Percentiles rank a stretch among this genome's conserved stretches.
phyloP scores from a whole-genome alignment of 371 early-diverging fungal genomes.

The Mortierella sp. region DNA sequence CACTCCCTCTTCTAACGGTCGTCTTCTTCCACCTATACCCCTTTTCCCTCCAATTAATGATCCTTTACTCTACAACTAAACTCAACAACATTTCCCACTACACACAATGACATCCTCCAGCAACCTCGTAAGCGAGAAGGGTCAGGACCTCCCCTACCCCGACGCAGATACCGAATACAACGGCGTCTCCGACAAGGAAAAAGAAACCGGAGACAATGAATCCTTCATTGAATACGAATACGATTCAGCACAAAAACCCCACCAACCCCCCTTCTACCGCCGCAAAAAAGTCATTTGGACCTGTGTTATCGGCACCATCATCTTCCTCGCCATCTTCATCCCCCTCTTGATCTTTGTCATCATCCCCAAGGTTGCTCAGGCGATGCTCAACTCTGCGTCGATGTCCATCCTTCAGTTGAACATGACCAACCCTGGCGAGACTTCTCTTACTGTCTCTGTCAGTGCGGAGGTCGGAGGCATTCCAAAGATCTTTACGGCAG shows the following conservation, averaged over 20 bases:
- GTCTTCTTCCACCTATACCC: slow-evolving; percentile 1
- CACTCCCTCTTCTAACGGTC: not conserved
- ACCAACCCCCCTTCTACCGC: slow-evolving; percentile 62
- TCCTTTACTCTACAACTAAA: not conserved
- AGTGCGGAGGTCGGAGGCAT: slow-evolving; percentile 37
- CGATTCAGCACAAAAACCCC: slow-evolving; percentile 19
- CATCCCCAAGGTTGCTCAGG: slow-evolving; percentile 71
- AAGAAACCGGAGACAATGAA: slow-evolving; percentile 16
- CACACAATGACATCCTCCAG: slow-evolving; percentile 38
- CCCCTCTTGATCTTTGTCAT: slow-evolving; percentile 65
- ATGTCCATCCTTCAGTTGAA: slow-evolving; percentile 61
- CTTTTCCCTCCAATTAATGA: slow-evolving; percentile 23
- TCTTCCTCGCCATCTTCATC: slow-evolving; percentile 66
- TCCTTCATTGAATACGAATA: slow-evolving; percentile 41
- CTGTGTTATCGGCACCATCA: slow-evolving; percentile 62
- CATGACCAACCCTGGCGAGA: slow-evolving; percentile 63
- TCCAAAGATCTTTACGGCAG: slow-evolving; percentile 47
- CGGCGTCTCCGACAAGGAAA: slow-evolving; percentile 20
- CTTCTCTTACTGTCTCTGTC: slow-evolving; percentile 29
- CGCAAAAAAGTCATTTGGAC: slow-evolving; percentile 66
- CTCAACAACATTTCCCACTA: not conserved
- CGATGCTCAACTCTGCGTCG: slow-evolving; percentile 61
- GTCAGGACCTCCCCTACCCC: slow-evolving; percentile 21
- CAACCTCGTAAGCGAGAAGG: slow-evolving; percentile 25
- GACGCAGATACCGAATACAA: slow-evolving; percentile 41